Percentiles rank a stretch among this genome's conserved stretches.
Conservation (phyloP, 176 grass and related monocot genomes). For the Otatea glauca region DNA sequence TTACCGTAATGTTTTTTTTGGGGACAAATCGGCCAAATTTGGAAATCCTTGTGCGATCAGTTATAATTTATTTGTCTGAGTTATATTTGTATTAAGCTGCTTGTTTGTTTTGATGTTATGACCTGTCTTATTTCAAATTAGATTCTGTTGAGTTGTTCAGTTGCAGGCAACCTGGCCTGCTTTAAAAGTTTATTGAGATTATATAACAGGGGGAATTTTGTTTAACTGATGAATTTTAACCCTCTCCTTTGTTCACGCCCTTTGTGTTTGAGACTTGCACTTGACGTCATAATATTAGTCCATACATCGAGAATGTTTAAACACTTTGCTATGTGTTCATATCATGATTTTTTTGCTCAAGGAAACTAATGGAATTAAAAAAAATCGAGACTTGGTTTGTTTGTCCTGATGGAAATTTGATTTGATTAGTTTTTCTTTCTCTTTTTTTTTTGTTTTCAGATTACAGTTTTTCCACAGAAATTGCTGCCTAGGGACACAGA, state of each 20-base stretch:
- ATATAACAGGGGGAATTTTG: background rate
- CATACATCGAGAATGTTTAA: background rate
- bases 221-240: background rate
- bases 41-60: background rate
- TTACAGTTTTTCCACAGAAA: constrained; percentile 62
- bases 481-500: constrained; percentile 87
- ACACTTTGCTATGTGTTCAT: background rate
- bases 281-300: background rate
- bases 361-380: background rate
- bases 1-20: background rate
- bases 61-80: constrained; percentile 11
- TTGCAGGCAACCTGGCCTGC: background rate
- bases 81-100: constrained; percentile 21
- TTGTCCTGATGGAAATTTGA: background rate
- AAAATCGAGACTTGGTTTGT: background rate
- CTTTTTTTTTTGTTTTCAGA: constrained; percentile 40
- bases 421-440: constrained; percentile 25
- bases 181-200: background rate
- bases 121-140: background rate
- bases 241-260: background rate
- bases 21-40: background rate
- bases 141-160: background rate
- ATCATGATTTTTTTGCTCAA: constrained; percentile 28
- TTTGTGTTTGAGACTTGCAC: background rate
- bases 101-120: constrained; percentile 31